Evolutionary conservation across 1,284 basidiomycete genomes (phyloP).

Genomic region (Laetiporus sulphureus): DNA sequence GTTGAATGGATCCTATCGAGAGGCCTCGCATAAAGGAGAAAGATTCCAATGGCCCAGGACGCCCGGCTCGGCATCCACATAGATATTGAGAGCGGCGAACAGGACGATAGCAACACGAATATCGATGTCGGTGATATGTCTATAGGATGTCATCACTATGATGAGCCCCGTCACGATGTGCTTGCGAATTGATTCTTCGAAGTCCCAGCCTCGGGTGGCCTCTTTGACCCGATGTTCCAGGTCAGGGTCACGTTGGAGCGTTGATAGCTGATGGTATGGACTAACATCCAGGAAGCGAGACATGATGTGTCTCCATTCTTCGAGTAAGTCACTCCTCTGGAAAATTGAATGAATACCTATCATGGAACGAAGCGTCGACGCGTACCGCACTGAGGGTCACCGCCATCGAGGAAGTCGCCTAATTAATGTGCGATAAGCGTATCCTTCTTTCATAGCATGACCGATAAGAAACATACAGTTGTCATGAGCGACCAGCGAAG

Average conservation of each 20-base stretch:
- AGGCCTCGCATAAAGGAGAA: conserved; percentile 1
- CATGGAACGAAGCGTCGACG: no score
- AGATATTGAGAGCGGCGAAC: conserved; percentile 4
- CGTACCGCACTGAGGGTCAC: no score
- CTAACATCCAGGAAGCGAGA: neutral
- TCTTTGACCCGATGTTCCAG: conserved; percentile 4
- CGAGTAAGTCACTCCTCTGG: neutral
- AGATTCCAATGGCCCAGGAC: neutral
- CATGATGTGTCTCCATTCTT: neutral
- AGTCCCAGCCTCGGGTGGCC: conserved; percentile 1
- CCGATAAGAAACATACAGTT: no score
- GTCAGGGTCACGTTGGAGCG: conserved; percentile 4
- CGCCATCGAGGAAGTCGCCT: no score
- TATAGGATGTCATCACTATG: conserved; percentile 2
- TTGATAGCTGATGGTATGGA: neutral
- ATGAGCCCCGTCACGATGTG: conserved; percentile 1
- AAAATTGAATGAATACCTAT: no score
- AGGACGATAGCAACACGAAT: conserved; percentile 2
- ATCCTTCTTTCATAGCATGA: no score
- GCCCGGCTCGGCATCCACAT: conserved; percentile 1
- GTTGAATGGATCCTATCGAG: neutral
- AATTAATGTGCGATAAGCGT: no score
- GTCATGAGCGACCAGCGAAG: no score
- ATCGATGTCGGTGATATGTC: conserved; percentile 5
- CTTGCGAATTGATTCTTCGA: neutral